A percentile compares a stretch with the other conserved stretches of the same genome.
Evolutionary conservation across 2,329 filamentous ascomycete genomes (phyloP).

Genomic region (Neofusicoccum cordaticola): DNA sequence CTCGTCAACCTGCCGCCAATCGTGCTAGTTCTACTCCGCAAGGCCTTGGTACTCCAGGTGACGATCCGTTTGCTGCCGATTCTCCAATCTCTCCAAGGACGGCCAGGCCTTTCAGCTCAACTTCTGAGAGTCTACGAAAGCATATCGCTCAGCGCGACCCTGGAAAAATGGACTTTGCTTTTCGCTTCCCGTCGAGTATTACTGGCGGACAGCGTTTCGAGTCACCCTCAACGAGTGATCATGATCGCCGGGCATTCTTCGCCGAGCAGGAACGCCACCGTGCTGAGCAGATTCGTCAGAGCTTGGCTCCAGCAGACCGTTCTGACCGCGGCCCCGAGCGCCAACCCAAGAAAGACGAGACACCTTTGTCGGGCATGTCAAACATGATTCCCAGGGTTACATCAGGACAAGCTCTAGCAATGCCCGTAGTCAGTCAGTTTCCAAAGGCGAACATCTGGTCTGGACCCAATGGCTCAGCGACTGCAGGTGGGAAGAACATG

Average conservation of each 20-base stretch:
- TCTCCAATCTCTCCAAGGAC: background rate
- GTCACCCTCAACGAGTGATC: background rate
- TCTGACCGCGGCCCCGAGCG: background rate
- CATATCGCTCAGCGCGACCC: background rate
- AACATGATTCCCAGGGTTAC: background rate
- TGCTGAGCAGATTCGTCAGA: constrained; percentile 11
- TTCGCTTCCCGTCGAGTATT: background rate
- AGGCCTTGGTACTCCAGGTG: constrained; percentile 5
- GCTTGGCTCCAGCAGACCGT: background rate
- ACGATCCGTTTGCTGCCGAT: constrained; percentile 11
- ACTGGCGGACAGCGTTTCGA: background rate
- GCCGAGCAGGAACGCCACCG: constrained; percentile 17
- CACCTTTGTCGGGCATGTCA: background rate
- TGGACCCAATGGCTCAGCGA: background rate
- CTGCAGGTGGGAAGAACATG: background rate
- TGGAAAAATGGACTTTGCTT: constrained; percentile 6
- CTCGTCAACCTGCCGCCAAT: background rate
- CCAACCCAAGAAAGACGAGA: background rate
- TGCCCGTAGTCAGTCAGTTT: background rate
- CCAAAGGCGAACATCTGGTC: background rate
- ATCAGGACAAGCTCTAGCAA: background rate
- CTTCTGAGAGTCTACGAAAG: background rate
- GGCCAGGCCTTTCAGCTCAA: background rate
- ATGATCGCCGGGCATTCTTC: constrained; percentile 6
- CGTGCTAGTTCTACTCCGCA: background rate